Evolutionary conservation across 2,329 filamentous ascomycete species (phyloP), one percentile per base, ranked within the genome.

Genomic region (Arthrobotrys sphaeroides): DNA sequence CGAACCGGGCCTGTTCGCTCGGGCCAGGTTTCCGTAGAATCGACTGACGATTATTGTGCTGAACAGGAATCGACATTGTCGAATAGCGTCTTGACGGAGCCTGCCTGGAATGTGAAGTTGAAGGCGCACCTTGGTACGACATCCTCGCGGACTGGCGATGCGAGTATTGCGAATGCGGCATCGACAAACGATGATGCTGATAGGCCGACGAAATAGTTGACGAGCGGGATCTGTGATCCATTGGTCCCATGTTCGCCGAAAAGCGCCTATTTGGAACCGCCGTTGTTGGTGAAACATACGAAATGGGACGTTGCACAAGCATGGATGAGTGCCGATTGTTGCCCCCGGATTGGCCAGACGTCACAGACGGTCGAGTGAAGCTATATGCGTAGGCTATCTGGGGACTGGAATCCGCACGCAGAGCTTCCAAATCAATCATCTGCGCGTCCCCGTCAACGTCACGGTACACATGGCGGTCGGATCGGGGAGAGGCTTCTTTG

Each of bases 371-470:
- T 33, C 55, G 64, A 6, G 53, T 42, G 43, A 55, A 47, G 47
- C 70, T 74, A 33, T 74, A 68, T 1, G 70, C 70, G 16, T 74
- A 59, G 16, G 43, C 45, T 18, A 61, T 36, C 18, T 70, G 66
- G 28, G 31, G 42, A 10, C 38, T 59, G 16, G 70, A 45, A 20
- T 47, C 38, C 22, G 22, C 62, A 7, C 61, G 49, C 24, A 74
- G 22, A 16, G 62, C 53, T 42, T 74, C 70, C 13, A 74, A 33
- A 51, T 74, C 70, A 4, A 74, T 74, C 70, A 74, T 74, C 28
- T 53, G 55, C 22, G 70, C 55, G 20, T 74, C 70, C 12, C 59
- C 67, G 40, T 72, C 67, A n/a, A 73, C 55, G 18, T 73, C 53
- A 33, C 55, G 62, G 40, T 74, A 74, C 16, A 42, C 60, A 55